phyloP scores from a whole-genome alignment of 2,329 filamentous ascomycete species.

The Dactylonectria macrodidyma region DNA sequence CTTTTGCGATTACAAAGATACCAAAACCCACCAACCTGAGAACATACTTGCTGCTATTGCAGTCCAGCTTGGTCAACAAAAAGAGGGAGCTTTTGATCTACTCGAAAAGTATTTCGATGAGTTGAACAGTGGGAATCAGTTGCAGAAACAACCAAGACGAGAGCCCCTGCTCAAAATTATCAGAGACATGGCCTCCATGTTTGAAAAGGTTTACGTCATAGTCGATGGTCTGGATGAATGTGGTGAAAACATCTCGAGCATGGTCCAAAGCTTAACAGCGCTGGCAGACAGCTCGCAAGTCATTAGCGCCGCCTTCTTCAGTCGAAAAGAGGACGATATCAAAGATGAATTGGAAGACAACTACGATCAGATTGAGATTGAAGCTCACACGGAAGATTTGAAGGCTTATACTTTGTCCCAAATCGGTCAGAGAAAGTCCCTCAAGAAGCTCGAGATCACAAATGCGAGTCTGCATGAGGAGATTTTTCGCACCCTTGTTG shows the following conservation, averaged over 20 bases:
- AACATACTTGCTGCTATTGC: conserved; percentile 25
- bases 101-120: conserved; percentile 20
- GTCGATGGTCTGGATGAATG: conserved; percentile 32
- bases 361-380: conserved; percentile 20
- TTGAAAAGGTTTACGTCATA: conserved; percentile 15
- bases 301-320: conserved; percentile 12
- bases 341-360: conserved; percentile 1
- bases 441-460: conserved; percentile 9
- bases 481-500: conserved; percentile 1
- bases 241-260: neutral
- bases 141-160: neutral
- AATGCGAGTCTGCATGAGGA: conserved; percentile 14
- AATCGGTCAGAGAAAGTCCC: conserved; percentile 1
- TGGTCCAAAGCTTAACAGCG: conserved; percentile 1
- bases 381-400: conserved; percentile 23
- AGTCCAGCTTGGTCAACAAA: conserved; percentile 26
- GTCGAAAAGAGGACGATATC: conserved; percentile 24
- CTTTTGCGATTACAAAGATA: conserved; percentile 32
- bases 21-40: neutral
- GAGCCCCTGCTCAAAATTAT: conserved; percentile 4
- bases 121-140: neutral
- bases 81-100: conserved; percentile 16
- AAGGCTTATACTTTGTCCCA: conserved; percentile 21
- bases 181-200: neutral
- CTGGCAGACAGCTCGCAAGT: neutral